phyloP scores from a whole-genome alignment of 2,329 filamentous ascomycete species.

The Pseudogymnoascus sp. region DNA sequence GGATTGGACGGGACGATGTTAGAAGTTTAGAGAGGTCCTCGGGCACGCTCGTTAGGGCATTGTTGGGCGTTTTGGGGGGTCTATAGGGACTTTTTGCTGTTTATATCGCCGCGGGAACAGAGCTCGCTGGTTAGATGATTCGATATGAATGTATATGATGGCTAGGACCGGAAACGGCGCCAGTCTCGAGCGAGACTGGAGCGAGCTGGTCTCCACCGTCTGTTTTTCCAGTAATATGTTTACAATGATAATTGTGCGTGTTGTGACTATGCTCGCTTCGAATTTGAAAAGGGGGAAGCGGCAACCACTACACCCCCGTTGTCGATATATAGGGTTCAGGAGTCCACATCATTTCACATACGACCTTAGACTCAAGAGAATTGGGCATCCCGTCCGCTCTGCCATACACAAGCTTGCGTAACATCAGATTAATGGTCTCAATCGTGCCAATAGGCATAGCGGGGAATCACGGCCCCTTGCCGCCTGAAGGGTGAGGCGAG shows the following conservation, averaged over 20 bases:
- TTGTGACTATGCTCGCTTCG: neutral
- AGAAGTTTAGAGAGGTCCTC: neutral
- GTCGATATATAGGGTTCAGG: neutral
- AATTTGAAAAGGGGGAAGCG: neutral
- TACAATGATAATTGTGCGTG: neutral
- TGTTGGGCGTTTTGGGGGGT: neutral
- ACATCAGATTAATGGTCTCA: too few relatives aligned
- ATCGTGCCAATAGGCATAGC: too few relatives aligned
- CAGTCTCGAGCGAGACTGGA: neutral
- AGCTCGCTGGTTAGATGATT: neutral
- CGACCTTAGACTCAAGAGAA: neutral
- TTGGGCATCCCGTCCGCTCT: too few relatives aligned
- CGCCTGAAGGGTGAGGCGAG: too few relatives aligned
- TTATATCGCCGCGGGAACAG: neutral
- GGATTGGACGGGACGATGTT: neutral
- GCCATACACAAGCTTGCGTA: too few relatives aligned
- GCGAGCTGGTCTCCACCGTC: neutral
- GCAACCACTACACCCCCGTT: neutral
- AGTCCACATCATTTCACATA: neutral
- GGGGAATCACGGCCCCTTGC: too few relatives aligned
- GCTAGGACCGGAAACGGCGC: neutral
- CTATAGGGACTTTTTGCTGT: neutral
- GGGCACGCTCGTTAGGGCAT: neutral
- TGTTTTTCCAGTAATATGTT: neutral
- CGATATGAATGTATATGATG: slow-evolving; percentile 1